Percentiles rank a stretch among this genome's conserved stretches.
These are phyloP conservation scores for Trametes cinnabarina DNA, from an alignment of 768 basidiomycete genomes.

Conservation along the genomic window DNA sequence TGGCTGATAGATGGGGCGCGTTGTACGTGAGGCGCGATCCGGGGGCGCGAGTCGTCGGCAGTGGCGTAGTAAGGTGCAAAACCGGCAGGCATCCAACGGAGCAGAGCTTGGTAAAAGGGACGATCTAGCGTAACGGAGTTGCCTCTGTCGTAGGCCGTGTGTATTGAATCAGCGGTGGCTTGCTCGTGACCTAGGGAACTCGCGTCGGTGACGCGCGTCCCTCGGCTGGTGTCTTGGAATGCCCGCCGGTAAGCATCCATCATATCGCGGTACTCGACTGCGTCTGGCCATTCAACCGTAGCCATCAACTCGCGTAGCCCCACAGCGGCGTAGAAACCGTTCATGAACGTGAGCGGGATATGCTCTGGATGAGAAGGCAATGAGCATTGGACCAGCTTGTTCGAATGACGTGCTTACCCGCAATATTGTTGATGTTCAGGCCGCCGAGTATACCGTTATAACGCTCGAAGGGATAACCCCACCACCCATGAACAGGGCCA, in stretches of 20 bases:
- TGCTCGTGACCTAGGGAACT: too few species aligned
- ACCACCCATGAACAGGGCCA: constrained; percentile 29
- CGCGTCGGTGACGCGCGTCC: too few species aligned
- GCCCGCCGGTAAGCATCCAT: neutral
- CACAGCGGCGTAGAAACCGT: neutral
- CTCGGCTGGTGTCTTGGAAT: neutral
- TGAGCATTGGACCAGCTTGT: neutral
- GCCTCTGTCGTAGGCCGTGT: too few species aligned
- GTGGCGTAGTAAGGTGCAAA: too few species aligned
- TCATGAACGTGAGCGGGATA: constrained; percentile 6
- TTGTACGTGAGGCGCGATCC: too few species aligned
- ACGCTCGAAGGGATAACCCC: constrained; percentile 32
- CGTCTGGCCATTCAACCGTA: neutral
- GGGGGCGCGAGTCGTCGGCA: too few species aligned
- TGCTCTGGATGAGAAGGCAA: neutral
- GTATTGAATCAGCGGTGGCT: too few species aligned
- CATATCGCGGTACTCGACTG: neutral
- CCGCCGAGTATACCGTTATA: constrained; percentile 29
- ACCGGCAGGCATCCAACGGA: too few species aligned
- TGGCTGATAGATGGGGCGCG: too few species aligned
- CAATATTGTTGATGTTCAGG: constrained; percentile 25
- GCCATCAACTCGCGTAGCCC: neutral
- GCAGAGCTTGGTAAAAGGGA: too few species aligned
- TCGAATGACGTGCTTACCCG: neutral
- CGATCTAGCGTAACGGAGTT: too few species aligned